These are phyloP conservation scores for Cyclostephanos invisitatus DNA, from an alignment of 108 stramenopile species.

Conservation along the genomic window DNA sequence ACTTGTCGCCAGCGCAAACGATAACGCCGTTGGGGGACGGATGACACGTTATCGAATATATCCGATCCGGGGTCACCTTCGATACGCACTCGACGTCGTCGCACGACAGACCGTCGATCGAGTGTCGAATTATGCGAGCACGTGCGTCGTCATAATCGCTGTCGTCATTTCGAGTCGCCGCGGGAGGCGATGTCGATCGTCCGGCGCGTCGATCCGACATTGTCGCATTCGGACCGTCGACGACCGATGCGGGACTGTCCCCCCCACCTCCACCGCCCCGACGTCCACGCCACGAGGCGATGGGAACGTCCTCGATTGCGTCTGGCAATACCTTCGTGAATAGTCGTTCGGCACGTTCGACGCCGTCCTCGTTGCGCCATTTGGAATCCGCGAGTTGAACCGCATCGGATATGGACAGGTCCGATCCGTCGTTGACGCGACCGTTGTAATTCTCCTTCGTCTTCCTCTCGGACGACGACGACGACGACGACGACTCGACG, in stretches of 20 bases:
- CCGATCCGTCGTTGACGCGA: conserved; percentile 77
- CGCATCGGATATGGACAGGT: conserved; percentile 54
- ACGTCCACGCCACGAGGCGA: background rate
- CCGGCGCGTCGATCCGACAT: background rate
- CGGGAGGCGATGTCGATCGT: background rate
- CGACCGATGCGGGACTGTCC: conserved; percentile 35
- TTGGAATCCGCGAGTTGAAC: conserved; percentile 55
- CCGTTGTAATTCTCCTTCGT: conserved; percentile 44
- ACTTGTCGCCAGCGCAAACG: conserved; percentile 75
- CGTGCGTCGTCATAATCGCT: no score
- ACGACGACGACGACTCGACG: conserved; percentile 2
- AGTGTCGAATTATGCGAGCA: background rate
- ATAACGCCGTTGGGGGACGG: conserved; percentile 60
- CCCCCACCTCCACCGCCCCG: background rate
- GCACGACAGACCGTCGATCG: conserved; percentile 52
- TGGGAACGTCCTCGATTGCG: conserved; percentile 6
- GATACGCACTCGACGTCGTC: conserved; percentile 63
- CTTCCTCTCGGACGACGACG: background rate
- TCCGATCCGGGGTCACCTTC: conserved; percentile 79
- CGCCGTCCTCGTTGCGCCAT: conserved; percentile 57
- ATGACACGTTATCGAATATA: conserved; percentile 72
- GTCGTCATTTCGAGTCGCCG: conserved; percentile 6
- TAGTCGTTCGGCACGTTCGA: conserved; percentile 44
- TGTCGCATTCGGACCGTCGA: background rate
- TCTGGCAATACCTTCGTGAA: conserved; percentile 19